These are phyloP conservation scores for Chaetoceros muelleri DNA, from an alignment of 108 stramenopile genomes.

Conservation along the genomic window DNA sequence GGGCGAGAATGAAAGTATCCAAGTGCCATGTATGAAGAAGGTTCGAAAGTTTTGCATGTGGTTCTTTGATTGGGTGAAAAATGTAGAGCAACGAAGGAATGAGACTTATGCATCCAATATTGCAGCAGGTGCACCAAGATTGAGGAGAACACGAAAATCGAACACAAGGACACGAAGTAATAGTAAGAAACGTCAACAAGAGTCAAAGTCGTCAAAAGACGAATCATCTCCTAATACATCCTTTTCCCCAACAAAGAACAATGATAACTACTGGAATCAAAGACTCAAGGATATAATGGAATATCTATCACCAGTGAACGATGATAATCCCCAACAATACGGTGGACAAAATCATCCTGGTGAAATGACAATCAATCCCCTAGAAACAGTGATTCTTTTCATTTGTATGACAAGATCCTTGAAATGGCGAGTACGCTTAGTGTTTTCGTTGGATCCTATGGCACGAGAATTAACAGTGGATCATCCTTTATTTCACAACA, in stretches of 20 bases:
- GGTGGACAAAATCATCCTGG: too few relatives aligned
- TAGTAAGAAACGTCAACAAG: not conserved
- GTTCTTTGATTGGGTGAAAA: conserved; percentile 44
- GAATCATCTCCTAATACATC: not conserved
- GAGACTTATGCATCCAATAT: conserved; percentile 15
- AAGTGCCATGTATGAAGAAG: conserved; percentile 10
- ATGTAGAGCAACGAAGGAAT: conserved; percentile 20
- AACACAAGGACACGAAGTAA: not conserved
- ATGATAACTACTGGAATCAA: conserved; percentile 1
- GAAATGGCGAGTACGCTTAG: conserved; percentile 70
- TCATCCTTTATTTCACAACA: conserved; percentile 45
- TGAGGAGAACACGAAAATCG: conserved; percentile 2
- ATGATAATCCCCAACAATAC: not conserved
- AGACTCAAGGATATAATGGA: not conserved
- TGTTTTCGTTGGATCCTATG: conserved; percentile 46
- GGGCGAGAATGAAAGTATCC: not conserved
- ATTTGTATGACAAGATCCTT: conserved; percentile 54
- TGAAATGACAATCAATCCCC: conserved; percentile 8
- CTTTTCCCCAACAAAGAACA: not conserved
- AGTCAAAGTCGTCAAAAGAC: not conserved
- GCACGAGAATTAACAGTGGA: conserved; percentile 50
- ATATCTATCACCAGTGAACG: not conserved
- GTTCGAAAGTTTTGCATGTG: conserved; percentile 20
- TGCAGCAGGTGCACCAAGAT: conserved; percentile 25
- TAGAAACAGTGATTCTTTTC: conserved; percentile 37